Base-by-base conservation (phyloP, 805 yeast species). In the Metschnikowia aberdeeniae region DNA sequence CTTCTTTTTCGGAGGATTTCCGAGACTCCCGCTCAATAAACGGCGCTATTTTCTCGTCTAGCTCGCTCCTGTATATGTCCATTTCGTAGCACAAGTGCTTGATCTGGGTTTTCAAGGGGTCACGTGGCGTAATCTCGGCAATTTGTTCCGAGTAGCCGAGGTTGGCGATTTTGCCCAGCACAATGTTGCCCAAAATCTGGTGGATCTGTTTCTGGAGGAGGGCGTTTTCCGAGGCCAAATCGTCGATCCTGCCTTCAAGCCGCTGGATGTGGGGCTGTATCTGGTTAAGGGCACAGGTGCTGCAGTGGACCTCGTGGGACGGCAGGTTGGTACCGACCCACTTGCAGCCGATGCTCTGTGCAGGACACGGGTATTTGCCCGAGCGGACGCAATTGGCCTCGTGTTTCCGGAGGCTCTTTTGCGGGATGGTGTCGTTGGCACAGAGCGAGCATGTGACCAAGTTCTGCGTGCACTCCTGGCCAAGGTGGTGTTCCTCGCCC, bases 131-230 rank as follows among this genome's bases (percentile, higher is more conserved):
- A 42, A 77, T 66, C 48, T 77, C 82, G 53, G 76, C 80, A 8
- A 75, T 50, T 3, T 71, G 69, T 40, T 73, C 68, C 31, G 67
- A 62, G 52, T 72, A 74, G 0, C 82, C 82, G 17, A 76, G 53
- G 51, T 77, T 77, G 1, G 78, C 71, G 17, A 77, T 59, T 51
- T 68, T 75, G 0, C 82, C 82, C 44, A 72, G 79, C 1, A 72
- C 60, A 5, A 76, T 64, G 28, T 76, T 70, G 52, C 73, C 74
- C 48, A 77, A 58, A 3, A 77, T 67, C 35, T 66, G 66, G 33
- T 73, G 67, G 36, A 77, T 59, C 52, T 76, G 80, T 12, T 62
- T 51, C 45, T 72, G 77, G 35, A 77, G 53, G 42, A 55, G 56
- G 4, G 43, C 45, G 50, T 77, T 77, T 36, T 76, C 78, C 3